Evolutionary conservation across 1,284 basidiomycete genomes (phyloP), one percentile per base, ranked within the genome.

Genomic region (Sparassis latifolia): DNA sequence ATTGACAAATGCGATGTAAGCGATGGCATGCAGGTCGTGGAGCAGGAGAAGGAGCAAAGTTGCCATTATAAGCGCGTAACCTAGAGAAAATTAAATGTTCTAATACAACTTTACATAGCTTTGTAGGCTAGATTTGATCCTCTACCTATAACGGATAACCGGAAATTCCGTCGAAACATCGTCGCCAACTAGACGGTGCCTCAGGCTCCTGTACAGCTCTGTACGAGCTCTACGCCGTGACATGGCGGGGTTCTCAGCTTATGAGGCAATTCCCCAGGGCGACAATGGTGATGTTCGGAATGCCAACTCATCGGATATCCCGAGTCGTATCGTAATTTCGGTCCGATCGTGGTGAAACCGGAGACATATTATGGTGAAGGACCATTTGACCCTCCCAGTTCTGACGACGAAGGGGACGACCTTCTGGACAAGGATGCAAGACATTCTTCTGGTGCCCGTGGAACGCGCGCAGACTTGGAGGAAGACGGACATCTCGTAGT

Each of bases 321-420:
- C 20, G 20, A 20, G 3, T 29, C 6, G 39, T 51, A 39, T 29
- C 6, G 39, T 51, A 42, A 46, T n/a, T n/a, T 49, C 29, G 42
- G 38, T 12, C 35, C 40, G 10, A 42, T 31, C n/a, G 42, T 53
- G 5, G 47, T 58, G n/a, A 64, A 63, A 52, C 62, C 64, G 45
- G 65, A 54, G 10, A 69, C 73, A 3, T 86, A 87, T 67, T 87
- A 87, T 56, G 82, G 75, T 31, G 84, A 87, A 29, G 84, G 84
- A 0, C 73, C 78, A 0, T 88, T 87, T 58, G 82, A 86, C 57
- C 75, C 82, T 35, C 82, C 85, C 5, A 85, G 80, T 60, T 86
- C 84, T 10, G 80, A 82, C 42, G 84, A 84, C 29, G 84, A 83
- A 50, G 78, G 79, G 27, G 78, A 80, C 29, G 70, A 68, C 6